A percentile compares a stretch with the other conserved stretches of the same genome.
Evolutionary conservation across 2,329 filamentous ascomycete species (phyloP).

Genomic region (Macrophomina pseudophaseolina): DNA sequence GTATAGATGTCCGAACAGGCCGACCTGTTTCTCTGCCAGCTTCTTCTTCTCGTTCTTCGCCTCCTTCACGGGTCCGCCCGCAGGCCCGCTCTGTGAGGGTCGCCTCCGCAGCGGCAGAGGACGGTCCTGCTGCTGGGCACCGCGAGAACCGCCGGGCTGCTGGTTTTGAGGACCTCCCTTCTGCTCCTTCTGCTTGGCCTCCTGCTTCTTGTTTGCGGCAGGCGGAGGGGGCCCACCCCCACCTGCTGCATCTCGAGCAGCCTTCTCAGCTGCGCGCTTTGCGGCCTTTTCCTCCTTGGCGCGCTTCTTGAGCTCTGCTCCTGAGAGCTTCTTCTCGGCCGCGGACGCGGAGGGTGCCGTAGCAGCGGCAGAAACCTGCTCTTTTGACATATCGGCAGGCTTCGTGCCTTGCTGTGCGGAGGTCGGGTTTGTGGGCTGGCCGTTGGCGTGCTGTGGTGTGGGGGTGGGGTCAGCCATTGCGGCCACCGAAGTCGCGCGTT

Average conservation of each 20-base stretch:
- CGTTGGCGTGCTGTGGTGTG: slow-evolving; percentile 17
- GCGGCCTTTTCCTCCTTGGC: slow-evolving; percentile 92
- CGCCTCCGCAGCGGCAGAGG: slow-evolving; percentile 39
- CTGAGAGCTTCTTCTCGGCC: slow-evolving; percentile 62
- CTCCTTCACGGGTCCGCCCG: slow-evolving; percentile 35
- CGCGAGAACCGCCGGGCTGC: slow-evolving; percentile 42
- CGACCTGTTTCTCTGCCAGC: slow-evolving; percentile 60
- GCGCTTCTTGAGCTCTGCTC: slow-evolving; percentile 84
- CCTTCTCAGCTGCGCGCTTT: slow-evolving; percentile 73
- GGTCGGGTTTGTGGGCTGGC: slow-evolving; percentile 9
- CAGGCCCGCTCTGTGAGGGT: slow-evolving; percentile 39
- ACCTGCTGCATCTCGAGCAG: slow-evolving; percentile 41
- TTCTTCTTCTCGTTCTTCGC: slow-evolving; percentile 42
- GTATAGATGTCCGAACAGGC: slow-evolving; percentile 84
- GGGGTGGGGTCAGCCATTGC: slow-evolving; percentile 23
- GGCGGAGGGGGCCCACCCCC: slow-evolving; percentile 37
- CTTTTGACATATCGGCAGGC: slow-evolving; percentile 10
- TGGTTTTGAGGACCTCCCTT: slow-evolving; percentile 37
- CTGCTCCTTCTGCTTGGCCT: slow-evolving; percentile 46
- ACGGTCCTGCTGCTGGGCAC: slow-evolving; percentile 33
- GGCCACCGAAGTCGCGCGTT: slow-evolving; percentile 11
- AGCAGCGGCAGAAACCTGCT: not conserved
- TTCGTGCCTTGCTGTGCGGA: not conserved
- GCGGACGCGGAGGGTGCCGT: slow-evolving; percentile 17
- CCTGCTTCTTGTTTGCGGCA: slow-evolving; percentile 45